A percentile compares a stretch with the other conserved stretches of the same genome.
Conservation (phyloP, 768 basidiomycete species). For the Coprinopsis marcescibilis region DNA sequence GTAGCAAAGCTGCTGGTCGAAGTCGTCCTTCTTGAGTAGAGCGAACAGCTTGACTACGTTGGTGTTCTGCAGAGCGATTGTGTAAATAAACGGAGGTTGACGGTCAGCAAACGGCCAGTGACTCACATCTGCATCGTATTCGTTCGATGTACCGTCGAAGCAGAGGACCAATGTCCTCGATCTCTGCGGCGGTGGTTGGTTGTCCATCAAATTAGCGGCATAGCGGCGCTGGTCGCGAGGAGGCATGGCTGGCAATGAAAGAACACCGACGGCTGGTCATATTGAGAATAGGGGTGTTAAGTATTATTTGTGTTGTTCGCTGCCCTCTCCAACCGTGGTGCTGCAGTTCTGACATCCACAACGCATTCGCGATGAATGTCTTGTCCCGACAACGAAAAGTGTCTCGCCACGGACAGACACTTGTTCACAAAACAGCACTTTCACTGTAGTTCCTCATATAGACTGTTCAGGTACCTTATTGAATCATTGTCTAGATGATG, state of each 20-base stretch:
- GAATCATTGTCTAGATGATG: too few relatives aligned
- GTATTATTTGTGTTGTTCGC: not conserved
- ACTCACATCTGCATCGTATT: conserved; percentile 43
- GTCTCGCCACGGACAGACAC: too few relatives aligned
- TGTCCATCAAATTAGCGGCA: not conserved
- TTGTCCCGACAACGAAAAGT: too few relatives aligned
- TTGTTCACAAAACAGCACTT: too few relatives aligned
- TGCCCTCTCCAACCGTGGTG: not conserved
- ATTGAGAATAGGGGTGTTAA: too few relatives aligned
- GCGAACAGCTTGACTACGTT: conserved; percentile 68
- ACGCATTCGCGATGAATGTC: too few relatives aligned
- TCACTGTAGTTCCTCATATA: too few relatives aligned
- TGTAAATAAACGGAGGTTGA: not conserved
- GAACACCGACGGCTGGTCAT: not conserved
- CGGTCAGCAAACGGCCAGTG: not conserved
- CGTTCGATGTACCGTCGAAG: conserved; percentile 61
- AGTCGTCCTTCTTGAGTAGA: conserved; percentile 55
- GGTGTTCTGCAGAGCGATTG: conserved; percentile 38
- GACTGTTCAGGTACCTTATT: too few relatives aligned
- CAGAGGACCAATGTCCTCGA: conserved; percentile 51
- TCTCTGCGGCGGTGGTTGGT: not conserved
- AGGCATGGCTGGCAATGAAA: not conserved
- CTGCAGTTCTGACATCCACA: too few relatives aligned
- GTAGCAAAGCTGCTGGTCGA: conserved; percentile 51
- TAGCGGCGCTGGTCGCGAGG: not conserved